phyloP scores from a whole-genome alignment of 371 early-diverging fungal species.

The Gilbertella persicaria region DNA sequence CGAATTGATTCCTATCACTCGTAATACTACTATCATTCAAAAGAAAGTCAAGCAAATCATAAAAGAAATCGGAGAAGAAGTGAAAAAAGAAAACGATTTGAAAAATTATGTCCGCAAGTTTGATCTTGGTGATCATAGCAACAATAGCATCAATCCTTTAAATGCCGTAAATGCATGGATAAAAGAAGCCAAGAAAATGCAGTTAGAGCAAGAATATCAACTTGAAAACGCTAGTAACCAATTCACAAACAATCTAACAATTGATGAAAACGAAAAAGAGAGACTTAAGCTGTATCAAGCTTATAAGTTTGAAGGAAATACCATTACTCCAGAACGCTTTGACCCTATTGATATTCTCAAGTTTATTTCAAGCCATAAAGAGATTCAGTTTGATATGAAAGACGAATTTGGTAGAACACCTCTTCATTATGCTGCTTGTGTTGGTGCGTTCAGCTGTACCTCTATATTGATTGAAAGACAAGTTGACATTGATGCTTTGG shows the following conservation, averaged over 20 bases:
- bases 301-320: conserved; percentile 6
- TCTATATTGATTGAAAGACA: conserved; percentile 38
- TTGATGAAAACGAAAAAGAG: conserved; percentile 8
- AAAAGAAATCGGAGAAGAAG: conserved; percentile 13
- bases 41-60: conserved; percentile 20
- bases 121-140: conserved; percentile 1
- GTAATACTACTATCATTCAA: conserved; percentile 14
- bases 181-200: conserved; percentile 9
- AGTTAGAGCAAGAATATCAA: background rate
- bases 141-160: background rate
- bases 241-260: background rate
- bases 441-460: conserved; percentile 61
- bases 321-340: conserved; percentile 14
- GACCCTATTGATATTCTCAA: conserved; percentile 64
- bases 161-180: conserved; percentile 8
- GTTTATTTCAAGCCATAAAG: conserved; percentile 27
- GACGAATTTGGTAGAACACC: conserved; percentile 54
- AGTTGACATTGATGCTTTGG: conserved; percentile 40
- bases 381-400: conserved; percentile 25
- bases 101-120: conserved; percentile 2
- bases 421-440: conserved; percentile 61
- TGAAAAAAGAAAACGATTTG: conserved; percentile 16
- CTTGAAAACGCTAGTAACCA: background rate
- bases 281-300: conserved; percentile 4
- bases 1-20: conserved; percentile 47